A percentile compares a stretch with the other conserved stretches of the same genome.
Conservation (phyloP, 352 stramenopile species). For the Globisporangium cystogenes region DNA sequence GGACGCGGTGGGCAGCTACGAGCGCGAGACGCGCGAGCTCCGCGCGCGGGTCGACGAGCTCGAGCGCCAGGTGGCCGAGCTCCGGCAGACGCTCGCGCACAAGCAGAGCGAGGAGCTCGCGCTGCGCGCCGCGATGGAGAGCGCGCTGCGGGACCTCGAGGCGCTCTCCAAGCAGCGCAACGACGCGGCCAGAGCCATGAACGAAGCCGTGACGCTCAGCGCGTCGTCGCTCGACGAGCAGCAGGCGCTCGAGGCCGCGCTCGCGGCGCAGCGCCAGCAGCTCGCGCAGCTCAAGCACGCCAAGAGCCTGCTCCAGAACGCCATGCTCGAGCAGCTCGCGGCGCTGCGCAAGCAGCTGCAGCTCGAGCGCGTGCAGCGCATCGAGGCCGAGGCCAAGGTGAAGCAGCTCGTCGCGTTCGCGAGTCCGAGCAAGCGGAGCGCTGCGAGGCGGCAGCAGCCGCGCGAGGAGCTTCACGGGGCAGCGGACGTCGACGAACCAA, state of each 20-base stretch:
- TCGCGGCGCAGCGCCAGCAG: constrained; percentile 60
- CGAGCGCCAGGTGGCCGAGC: constrained; percentile 19
- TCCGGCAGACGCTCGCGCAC: constrained; percentile 34
- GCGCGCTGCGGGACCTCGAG: constrained; percentile 54
- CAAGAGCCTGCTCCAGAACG: constrained; percentile 74
- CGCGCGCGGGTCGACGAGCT: constrained; percentile 20
- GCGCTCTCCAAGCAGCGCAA: constrained; percentile 67
- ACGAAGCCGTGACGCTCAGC: constrained; percentile 79
- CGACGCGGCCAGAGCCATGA: constrained; percentile 75
- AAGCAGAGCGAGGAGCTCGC: constrained; percentile 43
- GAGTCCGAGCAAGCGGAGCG: constrained; percentile 4
- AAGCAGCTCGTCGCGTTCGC: constrained; percentile 35
- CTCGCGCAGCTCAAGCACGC: constrained; percentile 72
- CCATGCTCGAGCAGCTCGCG: constrained; percentile 79
- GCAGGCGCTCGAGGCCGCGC: constrained; percentile 46
- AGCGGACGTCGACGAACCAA: constrained; percentile 28
- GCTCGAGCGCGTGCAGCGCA: constrained; percentile 53
- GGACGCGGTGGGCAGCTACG: constrained; percentile 28
- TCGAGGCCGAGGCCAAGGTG: constrained; percentile 63
- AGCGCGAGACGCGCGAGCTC: constrained; percentile 19
- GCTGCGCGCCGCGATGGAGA: constrained; percentile 61
- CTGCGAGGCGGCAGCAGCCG: neutral
- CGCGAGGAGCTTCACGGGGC: too few species aligned
- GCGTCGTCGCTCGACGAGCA: constrained; percentile 78
- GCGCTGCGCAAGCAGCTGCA: constrained; percentile 75